Evolutionary conservation across 352 stramenopile species (phyloP).

Genomic region (Phytophthora brassicae): DNA sequence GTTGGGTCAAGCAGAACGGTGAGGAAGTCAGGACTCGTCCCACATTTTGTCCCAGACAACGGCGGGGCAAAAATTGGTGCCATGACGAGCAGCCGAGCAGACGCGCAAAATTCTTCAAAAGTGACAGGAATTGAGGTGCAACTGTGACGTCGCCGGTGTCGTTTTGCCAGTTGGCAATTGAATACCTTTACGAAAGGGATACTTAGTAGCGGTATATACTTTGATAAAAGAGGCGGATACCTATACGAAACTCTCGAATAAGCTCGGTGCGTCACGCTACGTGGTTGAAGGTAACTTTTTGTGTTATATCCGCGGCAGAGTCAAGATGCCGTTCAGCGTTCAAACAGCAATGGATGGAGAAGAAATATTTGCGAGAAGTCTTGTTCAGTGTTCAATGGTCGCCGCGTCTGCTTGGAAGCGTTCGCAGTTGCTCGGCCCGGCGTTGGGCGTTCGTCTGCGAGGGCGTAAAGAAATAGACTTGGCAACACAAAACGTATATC

Average conservation of each 20-base stretch:
- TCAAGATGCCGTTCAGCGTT: background rate
- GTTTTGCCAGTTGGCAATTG: constrained; percentile 24
- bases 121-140: constrained; percentile 41
- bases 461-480: background rate
- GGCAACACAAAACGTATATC: too few relatives aligned
- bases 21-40: too few relatives aligned
- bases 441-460: constrained; percentile 11
- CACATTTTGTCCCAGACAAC: too few relatives aligned
- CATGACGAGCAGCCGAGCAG: constrained; percentile 1
- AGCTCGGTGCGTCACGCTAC: background rate
- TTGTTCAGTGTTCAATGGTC: constrained; percentile 11
- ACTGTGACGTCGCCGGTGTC: constrained; percentile 41
- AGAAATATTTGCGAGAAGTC: too few relatives aligned
- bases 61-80: background rate
- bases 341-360: background rate
- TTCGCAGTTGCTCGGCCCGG: constrained; percentile 20
- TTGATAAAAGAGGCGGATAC: background rate
- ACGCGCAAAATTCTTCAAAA: constrained; percentile 22
- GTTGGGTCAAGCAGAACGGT: too few relatives aligned
- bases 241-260: background rate
- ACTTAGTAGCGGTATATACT: background rate
- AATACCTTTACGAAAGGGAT: background rate
- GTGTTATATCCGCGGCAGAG: background rate
- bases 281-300: background rate
- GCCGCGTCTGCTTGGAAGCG: constrained; percentile 6